Conservation (phyloP, 345 rosid species). For the Heritiera fomes region DNA sequence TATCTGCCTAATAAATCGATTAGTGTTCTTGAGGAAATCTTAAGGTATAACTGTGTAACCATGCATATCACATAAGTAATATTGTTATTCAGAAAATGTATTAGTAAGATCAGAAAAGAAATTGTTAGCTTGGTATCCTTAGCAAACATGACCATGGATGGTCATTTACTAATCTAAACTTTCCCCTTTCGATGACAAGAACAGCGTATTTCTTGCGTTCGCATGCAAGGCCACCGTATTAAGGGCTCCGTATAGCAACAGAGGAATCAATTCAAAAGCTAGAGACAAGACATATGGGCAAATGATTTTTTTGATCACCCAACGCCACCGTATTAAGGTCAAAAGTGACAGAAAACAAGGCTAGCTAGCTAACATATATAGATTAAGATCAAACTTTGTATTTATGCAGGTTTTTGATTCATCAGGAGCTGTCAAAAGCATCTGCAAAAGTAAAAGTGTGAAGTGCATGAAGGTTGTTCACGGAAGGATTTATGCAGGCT, state of each 20-base stretch:
- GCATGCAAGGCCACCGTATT: conserved; percentile 69
- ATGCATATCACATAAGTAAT: neutral
- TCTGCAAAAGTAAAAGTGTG: conserved; percentile 58
- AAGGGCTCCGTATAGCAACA: conserved; percentile 73
- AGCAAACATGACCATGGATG: neutral
- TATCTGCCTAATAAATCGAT: conserved; percentile 76
- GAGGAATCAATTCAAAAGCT: conserved; percentile 64
- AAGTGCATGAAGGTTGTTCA: conserved; percentile 59
- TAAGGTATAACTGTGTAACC: neutral
- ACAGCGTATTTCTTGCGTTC: conserved; percentile 92
- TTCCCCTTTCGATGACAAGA: conserved; percentile 27
- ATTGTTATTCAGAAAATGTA: too few species aligned
- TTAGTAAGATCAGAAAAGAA: neutral
- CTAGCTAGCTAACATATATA: neutral
- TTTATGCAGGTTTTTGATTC: conserved; percentile 64
- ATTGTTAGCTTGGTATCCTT: neutral
- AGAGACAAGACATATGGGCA: conserved; percentile 45
- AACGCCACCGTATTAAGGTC: conserved; percentile 70
- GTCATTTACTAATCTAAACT: neutral
- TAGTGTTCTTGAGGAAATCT: conserved; percentile 33
- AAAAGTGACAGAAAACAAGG: neutral
- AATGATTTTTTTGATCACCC: conserved; percentile 51
- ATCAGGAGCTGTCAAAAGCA: conserved; percentile 48
- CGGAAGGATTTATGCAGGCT: conserved; percentile 78
- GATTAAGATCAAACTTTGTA: neutral